Base-by-base conservation (phyloP, 2,329 filamentous ascomycete genomes). In the Paradendryphiella salina region DNA sequence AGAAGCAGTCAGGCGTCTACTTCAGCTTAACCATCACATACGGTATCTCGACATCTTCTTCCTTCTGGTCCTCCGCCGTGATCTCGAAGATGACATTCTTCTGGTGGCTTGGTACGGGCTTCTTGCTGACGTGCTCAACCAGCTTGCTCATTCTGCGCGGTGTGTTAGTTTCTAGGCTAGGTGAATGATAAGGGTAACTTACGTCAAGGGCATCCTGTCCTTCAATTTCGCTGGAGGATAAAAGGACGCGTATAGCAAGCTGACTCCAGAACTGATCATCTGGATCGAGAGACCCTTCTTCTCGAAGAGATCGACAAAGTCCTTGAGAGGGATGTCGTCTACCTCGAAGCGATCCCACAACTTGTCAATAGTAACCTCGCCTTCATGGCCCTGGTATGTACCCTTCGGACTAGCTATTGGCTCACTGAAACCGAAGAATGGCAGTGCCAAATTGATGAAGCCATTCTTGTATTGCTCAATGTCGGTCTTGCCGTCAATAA, bases 401-500 rank as follows among this genome's bases (percentile, higher is more conserved):
- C 93, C 89, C 82, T 96, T 97, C 23, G 92, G 90, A 63, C 90
- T 96, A 4, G 86, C 86, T 64, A 99, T 95, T 2, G 94, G 94
- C 77, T 99, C 94, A 68, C 90, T 96, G 82, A 99, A 99, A 32
- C 93, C 93, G 64, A 99, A 96, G 82, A 99, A 97, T 0, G 94
- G 94, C 58, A 99, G 79, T 1, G 94, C 94, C 61, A 99, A 78
- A 77, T 99, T 99, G 76, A 97, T 82, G 75, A 99, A 99, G 13
- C 94, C 94, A 71, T 99, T 99, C 84, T 97, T 97, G 85, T 95
- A 99, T 76, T 97, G 89, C 77, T 97, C 94, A 59, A 96, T 87
- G 64, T 97, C 90, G n/a, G 82, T 84, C 81, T 99, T 96, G 70
- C 91, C 93, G 68, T 97, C 94, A 37, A 99, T 81, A 57, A 99